phyloP scores from a whole-genome alignment of 2,329 filamentous ascomycete genomes.

The Stachybotrys echinatus region DNA sequence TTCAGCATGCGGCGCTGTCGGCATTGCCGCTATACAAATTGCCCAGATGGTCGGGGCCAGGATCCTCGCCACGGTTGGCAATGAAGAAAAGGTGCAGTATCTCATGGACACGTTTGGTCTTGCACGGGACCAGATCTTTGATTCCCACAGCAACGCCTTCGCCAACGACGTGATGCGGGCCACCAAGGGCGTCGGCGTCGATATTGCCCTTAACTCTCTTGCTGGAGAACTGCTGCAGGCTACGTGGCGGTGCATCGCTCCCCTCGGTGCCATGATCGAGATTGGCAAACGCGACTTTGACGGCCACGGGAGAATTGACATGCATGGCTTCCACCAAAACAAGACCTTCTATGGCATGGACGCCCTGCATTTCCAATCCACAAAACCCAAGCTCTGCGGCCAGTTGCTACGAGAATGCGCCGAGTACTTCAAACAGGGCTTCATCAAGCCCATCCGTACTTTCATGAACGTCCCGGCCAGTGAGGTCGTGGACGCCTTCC shows the following conservation, averaged over 20 bases:
- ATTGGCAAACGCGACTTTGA: not conserved
- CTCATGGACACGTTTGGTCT: not conserved
- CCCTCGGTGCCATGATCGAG: not conserved
- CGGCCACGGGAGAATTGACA: not conserved
- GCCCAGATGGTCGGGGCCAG: not conserved
- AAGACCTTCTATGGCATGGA: not conserved
- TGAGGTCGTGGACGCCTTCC: not conserved
- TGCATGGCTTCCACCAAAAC: not conserved
- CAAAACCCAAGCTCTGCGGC: not conserved
- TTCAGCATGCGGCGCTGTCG: not conserved
- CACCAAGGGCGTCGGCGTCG: not conserved
- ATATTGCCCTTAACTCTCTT: not conserved
- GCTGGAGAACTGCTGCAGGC: not conserved
- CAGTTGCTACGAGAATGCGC: not conserved
- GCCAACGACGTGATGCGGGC: not conserved
- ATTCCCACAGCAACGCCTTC: not conserved
- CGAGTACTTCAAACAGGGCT: not conserved
- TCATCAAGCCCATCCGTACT: not conserved
- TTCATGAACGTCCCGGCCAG: not conserved
- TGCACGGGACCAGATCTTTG: not conserved
- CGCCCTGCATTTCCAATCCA: not conserved
- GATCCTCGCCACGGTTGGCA: not conserved
- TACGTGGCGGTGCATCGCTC: not conserved
- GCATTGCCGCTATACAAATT: not conserved
- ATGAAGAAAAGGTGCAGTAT: not conserved